Conservation (phyloP, 2,329 filamentous ascomycete genomes). For the Epichloe scottii region DNA sequence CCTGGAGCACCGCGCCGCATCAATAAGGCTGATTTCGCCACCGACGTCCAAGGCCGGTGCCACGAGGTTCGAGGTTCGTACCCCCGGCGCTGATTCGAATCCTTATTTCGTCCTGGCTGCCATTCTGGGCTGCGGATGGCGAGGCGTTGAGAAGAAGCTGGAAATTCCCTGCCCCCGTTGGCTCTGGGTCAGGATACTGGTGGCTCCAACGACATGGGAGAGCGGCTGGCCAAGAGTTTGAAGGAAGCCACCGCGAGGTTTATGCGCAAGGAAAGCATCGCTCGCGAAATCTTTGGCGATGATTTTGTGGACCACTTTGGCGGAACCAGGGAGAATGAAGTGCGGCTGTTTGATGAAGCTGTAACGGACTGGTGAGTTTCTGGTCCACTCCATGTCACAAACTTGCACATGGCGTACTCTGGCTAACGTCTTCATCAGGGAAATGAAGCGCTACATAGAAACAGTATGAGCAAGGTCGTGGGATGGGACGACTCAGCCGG, state of each 20-base stretch:
- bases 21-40: constrained; percentile 77
- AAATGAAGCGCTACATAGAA: constrained; percentile 52
- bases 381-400: no score
- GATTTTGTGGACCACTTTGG: constrained; percentile 93
- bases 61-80: constrained; percentile 84
- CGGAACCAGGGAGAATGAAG: constrained; percentile 84
- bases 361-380: constrained; percentile 83
- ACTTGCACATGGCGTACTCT: neutral
- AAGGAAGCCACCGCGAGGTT: constrained; percentile 77
- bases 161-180: constrained; percentile 72
- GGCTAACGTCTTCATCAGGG: constrained; percentile 33
- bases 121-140: constrained; percentile 77
- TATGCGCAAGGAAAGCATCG: constrained; percentile 65
- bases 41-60: constrained; percentile 74
- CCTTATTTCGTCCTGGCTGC: constrained; percentile 77
- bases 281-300: constrained; percentile 87
- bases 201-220: constrained; percentile 55
- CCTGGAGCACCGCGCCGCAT: constrained; percentile 85
- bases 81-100: constrained; percentile 89
- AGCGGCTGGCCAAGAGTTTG: constrained; percentile 69
- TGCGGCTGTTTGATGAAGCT: constrained; percentile 83
- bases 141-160: constrained; percentile 85
- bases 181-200: constrained; percentile 78
- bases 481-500: neutral
- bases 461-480: constrained; percentile 5